A percentile compares a stretch with the other conserved stretches of the same genome.
Evolutionary conservation across 2,329 filamentous ascomycete species (phyloP).

Genomic region (Fusarium anguioides): DNA sequence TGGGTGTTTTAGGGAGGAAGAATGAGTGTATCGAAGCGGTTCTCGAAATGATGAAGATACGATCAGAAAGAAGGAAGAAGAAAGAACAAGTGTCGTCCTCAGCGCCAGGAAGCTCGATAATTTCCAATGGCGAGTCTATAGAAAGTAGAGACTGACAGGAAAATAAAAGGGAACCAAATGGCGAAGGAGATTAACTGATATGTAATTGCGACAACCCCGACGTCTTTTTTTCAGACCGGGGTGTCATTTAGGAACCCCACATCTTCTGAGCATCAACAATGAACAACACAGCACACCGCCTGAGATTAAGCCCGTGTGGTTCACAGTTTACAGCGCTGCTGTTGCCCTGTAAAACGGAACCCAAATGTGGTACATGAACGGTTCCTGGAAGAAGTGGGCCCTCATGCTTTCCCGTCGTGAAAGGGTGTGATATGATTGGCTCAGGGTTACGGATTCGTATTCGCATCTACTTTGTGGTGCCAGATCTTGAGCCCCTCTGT

Average conservation of each 20-base stretch:
- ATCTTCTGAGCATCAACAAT: slow-evolving; percentile 21
- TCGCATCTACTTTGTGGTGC: slow-evolving; percentile 33
- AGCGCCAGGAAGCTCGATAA: slow-evolving; percentile 19
- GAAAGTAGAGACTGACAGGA: slow-evolving; percentile 30
- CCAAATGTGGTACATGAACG: slow-evolving; percentile 5
- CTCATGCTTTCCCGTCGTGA: neutral
- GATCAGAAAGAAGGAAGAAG: neutral
- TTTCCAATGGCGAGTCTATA: slow-evolving; percentile 35
- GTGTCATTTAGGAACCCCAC: slow-evolving; percentile 24
- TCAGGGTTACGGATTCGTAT: slow-evolving; percentile 33
- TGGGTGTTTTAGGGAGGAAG: slow-evolving; percentile 13
- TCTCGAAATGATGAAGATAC: neutral
- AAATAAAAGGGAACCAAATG: slow-evolving; percentile 31
- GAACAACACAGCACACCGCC: slow-evolving; percentile 31
- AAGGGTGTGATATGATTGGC: slow-evolving; percentile 31
- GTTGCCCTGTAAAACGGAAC: slow-evolving; percentile 23
- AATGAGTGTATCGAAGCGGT: slow-evolving; percentile 2
- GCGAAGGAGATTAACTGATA: slow-evolving; percentile 49
- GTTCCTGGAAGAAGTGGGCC: slow-evolving; percentile 32
- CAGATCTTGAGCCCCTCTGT: slow-evolving; percentile 29
- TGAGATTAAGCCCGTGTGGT: slow-evolving; percentile 24
- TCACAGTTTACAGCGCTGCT: slow-evolving; percentile 10
- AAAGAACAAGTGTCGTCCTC: slow-evolving; percentile 5
- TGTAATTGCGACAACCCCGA: slow-evolving; percentile 46
- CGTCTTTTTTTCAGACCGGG: slow-evolving; percentile 42